Evolutionary conservation across 768 basidiomycete species (phyloP).

Genomic region (Pleurotus eryngii): DNA sequence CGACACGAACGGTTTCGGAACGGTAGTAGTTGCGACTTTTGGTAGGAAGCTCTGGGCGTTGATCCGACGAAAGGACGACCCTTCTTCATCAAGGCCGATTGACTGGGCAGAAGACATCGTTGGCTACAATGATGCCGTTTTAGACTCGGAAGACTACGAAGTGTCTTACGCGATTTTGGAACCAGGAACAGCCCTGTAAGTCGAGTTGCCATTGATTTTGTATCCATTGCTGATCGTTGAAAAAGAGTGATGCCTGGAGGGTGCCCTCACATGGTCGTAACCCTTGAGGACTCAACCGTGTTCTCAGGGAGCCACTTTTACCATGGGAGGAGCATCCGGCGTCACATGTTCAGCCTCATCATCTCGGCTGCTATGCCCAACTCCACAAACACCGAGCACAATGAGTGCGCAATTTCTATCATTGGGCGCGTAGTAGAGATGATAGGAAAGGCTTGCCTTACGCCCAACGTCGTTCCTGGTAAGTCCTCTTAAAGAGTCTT

Average conservation of each 20-base stretch:
- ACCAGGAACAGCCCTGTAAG: not conserved
- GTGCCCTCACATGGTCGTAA: not conserved
- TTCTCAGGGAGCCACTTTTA: not conserved
- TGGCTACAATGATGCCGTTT: not conserved
- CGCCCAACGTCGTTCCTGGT: not conserved
- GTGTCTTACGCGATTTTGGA: slow-evolving; percentile 2
- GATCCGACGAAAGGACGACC: not conserved
- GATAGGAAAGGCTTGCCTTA: not conserved
- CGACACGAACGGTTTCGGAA: not conserved
- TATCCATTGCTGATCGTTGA: not conserved
- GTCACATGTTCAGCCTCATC: not conserved
- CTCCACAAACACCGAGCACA: not conserved
- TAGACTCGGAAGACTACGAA: not conserved
- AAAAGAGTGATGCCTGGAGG: not conserved
- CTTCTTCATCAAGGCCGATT: not conserved
- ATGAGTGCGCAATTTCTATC: not conserved
- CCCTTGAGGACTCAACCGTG: not conserved
- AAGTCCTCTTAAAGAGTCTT: not conserved
- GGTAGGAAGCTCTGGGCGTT: slow-evolving; percentile 2
- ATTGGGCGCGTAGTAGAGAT: not conserved
- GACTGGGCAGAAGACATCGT: not conserved
- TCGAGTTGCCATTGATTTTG: not conserved
- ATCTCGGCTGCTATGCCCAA: not conserved
- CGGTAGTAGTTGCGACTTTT: not conserved
- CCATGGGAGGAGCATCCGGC: not conserved